phyloP scores from a whole-genome alignment of 441 rosid species.

The Capsella rubella region DNA sequence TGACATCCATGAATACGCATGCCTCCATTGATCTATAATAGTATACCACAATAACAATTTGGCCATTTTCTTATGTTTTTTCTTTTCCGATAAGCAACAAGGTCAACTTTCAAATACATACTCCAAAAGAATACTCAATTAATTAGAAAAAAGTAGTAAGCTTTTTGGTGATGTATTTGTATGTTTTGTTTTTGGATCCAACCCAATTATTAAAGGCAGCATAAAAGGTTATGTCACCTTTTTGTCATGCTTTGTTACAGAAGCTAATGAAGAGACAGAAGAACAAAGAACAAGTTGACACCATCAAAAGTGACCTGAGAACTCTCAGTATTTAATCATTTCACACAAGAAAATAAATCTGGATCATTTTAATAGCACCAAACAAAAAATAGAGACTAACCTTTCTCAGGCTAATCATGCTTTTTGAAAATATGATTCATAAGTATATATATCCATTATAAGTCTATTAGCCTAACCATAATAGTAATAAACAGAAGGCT shows the following conservation, averaged over 20 bases:
- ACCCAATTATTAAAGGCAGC: constrained; percentile 32
- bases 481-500: constrained; percentile 33
- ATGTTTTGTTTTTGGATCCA: neutral
- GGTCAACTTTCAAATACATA: constrained; percentile 24
- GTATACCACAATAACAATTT: neutral
- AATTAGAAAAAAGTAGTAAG: constrained; percentile 24
- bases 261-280: constrained; percentile 42
- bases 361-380: neutral
- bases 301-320: constrained; percentile 44
- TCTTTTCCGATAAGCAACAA: neutral
- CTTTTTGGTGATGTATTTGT: constrained; percentile 37
- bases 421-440: neutral
- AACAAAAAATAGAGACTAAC: neutral
- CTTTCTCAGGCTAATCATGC: constrained; percentile 3
- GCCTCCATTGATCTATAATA: constrained; percentile 32
- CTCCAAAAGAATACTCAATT: neutral
- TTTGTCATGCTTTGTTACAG: constrained; percentile 41
- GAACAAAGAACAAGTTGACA: constrained; percentile 38
- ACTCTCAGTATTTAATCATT: constrained; percentile 20
- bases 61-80: neutral
- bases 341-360: constrained; percentile 26
- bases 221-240: constrained; percentile 5
- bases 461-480: neutral
- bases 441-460: neutral
- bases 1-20: constrained; percentile 53